Conservation (phyloP, 805 yeast genomes). For the Metschnikowia hibisci region DNA sequence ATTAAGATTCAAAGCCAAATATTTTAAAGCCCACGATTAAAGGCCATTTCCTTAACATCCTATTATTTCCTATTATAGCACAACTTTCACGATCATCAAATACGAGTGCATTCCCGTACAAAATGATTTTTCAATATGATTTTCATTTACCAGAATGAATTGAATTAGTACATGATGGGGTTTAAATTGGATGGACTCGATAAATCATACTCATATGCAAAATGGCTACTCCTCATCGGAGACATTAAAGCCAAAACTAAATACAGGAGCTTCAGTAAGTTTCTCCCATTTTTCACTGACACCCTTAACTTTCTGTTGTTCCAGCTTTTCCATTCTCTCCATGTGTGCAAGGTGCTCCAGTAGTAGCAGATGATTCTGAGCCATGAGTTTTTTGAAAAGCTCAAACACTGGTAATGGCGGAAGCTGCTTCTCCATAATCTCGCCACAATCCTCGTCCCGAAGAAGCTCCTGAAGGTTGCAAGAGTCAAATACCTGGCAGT, state of each 20-base stretch:
- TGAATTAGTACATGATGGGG: too few relatives aligned
- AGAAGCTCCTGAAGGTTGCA: constrained; percentile 20
- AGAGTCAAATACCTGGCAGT: constrained; percentile 24
- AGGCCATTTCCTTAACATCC: too few relatives aligned
- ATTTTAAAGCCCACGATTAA: too few relatives aligned
- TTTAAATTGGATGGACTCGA: too few relatives aligned
- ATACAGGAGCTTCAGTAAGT: constrained; percentile 25
- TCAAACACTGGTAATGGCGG: constrained; percentile 59
- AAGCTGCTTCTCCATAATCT: constrained; percentile 29
- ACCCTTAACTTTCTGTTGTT: constrained; percentile 26
- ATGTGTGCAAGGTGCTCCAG: constrained; percentile 29
- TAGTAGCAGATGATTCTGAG: constrained; percentile 36
- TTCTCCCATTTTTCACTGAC: constrained; percentile 54
- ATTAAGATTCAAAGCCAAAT: too few relatives aligned
- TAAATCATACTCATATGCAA: background rate
- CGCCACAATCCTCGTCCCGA: constrained; percentile 66
- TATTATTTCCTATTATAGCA: too few relatives aligned
- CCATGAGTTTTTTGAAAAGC: constrained; percentile 51
- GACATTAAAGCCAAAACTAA: constrained; percentile 31
- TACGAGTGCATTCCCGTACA: too few relatives aligned
- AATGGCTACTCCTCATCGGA: constrained; percentile 7
- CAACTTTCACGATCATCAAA: too few relatives aligned
- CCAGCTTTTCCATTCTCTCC: constrained; percentile 30
- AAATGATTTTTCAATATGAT: too few relatives aligned
- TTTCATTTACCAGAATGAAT: too few relatives aligned